These are phyloP conservation scores for Quercus engelmannii DNA, from an alignment of 306 rosid genomes.

Conservation along the genomic window DNA sequence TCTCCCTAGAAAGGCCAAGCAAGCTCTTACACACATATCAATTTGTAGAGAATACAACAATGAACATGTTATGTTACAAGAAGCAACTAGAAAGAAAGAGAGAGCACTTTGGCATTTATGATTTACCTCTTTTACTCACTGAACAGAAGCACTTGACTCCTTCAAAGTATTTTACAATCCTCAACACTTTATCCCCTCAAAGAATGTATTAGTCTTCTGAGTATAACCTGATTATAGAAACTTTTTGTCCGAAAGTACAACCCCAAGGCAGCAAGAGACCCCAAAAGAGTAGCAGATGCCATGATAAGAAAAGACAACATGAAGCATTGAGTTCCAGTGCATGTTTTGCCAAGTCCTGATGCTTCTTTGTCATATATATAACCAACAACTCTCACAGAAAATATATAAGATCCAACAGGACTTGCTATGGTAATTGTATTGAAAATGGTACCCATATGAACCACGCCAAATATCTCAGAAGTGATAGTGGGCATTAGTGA, in stretches of 20 bases:
- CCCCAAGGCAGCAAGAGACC: conserved; percentile 45
- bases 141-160: not conserved
- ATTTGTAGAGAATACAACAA: not conserved
- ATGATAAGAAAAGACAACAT: conserved; percentile 47
- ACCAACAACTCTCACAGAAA: conserved; percentile 1
- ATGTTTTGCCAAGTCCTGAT: conserved; percentile 26
- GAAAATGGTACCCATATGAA: conserved; percentile 1
- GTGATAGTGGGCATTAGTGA: not conserved
- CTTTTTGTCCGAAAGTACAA: conserved; percentile 53
- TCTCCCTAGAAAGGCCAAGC: not conserved
- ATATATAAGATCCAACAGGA: conserved; percentile 3
- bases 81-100: not conserved
- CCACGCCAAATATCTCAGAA: conserved; percentile 2
- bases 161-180: not conserved
- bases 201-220: conserved; percentile 25
- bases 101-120: not conserved
- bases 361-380: conserved; percentile 28
- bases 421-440: not conserved
- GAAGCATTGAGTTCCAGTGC: conserved; percentile 54
- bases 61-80: not conserved
- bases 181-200: not conserved
- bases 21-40: not conserved
- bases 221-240: conserved; percentile 42
- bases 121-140: no score
- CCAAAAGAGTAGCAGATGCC: conserved; percentile 49